These are phyloP conservation scores for Cyclospora cayetanensis DNA, from an alignment of 169 alveolate species.

Conservation along the genomic window DNA sequence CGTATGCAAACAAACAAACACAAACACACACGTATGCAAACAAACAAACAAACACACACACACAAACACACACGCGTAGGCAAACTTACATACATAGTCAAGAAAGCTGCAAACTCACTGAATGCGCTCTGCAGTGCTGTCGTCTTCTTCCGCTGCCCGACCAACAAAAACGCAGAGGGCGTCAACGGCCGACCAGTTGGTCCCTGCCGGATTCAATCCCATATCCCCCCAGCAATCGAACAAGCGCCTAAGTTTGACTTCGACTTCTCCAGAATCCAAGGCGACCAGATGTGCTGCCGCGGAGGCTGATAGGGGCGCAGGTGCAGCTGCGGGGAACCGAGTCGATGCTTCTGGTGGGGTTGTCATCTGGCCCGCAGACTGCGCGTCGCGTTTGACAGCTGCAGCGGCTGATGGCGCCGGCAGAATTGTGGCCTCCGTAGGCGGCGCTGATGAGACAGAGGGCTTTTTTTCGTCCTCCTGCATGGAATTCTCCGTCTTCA, in stretches of 20 bases:
- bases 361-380: no score
- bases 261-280: not conserved
- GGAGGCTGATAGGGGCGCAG: not conserved
- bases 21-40: not conserved
- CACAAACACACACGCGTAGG: not conserved
- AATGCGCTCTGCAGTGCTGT: not conserved
- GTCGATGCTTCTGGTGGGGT: no score
- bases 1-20: not conserved
- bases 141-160: not conserved
- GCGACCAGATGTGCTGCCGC: not conserved
- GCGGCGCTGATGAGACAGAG: no score
- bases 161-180: not conserved
- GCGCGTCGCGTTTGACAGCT: no score
- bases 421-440: no score
- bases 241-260: not conserved
- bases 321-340: not conserved
- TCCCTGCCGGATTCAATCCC: not conserved
- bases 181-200: not conserved
- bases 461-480: no score
- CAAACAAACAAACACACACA: not conserved
- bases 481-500: no score
- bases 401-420: no score
- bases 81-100: not conserved
- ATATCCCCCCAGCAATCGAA: not conserved
- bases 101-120: not conserved